Conservation (phyloP, 495 filamentous ascomycete species). For the Astrothelium macrocarpum region DNA sequence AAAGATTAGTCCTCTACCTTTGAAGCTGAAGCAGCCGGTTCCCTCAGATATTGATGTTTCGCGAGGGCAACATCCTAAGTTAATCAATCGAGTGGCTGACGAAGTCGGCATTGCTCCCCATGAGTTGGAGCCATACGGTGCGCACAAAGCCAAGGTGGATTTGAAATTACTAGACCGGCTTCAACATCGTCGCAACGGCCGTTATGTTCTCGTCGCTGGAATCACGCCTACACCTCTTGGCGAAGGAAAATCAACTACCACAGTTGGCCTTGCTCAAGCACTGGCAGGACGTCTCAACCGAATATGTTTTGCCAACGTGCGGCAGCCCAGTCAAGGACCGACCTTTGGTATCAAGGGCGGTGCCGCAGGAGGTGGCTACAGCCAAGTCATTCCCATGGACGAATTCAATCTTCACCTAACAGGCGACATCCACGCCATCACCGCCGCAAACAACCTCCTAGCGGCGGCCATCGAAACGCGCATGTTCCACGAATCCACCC, state of each 20-base stretch:
- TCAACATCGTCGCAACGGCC: conserved; percentile 74
- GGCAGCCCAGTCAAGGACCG: conserved; percentile 92
- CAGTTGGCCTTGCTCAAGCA: conserved; percentile 90
- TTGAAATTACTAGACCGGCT: conserved; percentile 72
- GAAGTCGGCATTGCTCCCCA: conserved; percentile 78
- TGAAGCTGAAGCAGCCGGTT: conserved; percentile 65
- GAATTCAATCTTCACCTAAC: conserved; percentile 98
- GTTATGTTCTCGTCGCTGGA: conserved; percentile 84
- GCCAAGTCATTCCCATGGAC: conserved; percentile 98
- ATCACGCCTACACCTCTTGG: conserved; percentile 97
- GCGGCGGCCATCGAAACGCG: conserved; percentile 95
- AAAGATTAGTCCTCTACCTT: conserved; percentile 63
- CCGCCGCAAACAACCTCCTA: conserved; percentile 95
- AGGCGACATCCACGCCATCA: conserved; percentile 95
- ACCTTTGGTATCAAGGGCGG: conserved; percentile 99
- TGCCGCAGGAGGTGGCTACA: conserved; percentile 93
- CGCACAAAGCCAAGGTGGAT: conserved; percentile 91
- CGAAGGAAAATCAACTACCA: conserved; percentile 98
- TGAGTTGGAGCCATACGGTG: conserved; percentile 89
- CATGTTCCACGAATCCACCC: conserved; percentile 94
- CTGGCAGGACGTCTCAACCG: conserved; percentile 79
- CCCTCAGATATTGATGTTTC: conserved; percentile 94
- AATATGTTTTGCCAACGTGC: conserved; percentile 88
- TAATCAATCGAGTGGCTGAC: conserved; percentile 68
- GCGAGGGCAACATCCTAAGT: conserved; percentile 78